Base-by-base conservation (phyloP, 2,329 filamentous ascomycete species). In the Fusarium gaditjirri region DNA sequence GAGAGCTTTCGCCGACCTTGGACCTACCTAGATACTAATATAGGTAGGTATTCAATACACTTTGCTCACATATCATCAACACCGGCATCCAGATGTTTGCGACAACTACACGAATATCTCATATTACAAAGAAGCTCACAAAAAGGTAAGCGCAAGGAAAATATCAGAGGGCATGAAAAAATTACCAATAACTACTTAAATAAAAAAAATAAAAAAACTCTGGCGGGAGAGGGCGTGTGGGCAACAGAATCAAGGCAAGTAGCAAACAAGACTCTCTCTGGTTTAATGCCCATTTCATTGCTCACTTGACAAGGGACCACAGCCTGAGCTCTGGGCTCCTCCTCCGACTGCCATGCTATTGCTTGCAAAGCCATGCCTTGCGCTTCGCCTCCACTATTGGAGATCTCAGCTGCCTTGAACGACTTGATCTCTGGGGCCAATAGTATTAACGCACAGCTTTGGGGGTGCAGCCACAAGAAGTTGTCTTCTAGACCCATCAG, bases 361-460 rank as follows among this genome's bases (percentile, higher is more conserved):
- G 23, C 50, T 56, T 43, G 49, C 33, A 54, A 49, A 41, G 46
- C 54, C 62, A 68, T 68, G 65, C 64, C 46, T 53, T 58, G n/a
- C 44, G 35, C 67, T 68, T 71, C 67, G 63, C 71, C 70, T 73
- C 70, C 67, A 73, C 69, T 71, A 53, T 56, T 64, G 43, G 69
- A 65, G 75, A 75, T 76, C 74, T 72, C 70, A 72, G 70, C 70
- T 76, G 68, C 75, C 73, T 77, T 72, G 74, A 77, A 77, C 67
- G 75, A 77, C 74, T 74, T 71, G 69, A 68, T 69, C 65, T 59
- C 68, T 39, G 57, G 65, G 59, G n/a, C 75, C 75, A 77, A 77
- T 77, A 60, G 64, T 50, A 72, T 67, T 61, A 46, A 63, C 53
- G 52, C 65, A 62, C 60, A 77, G 75, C 68, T 77, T 58, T 64